phyloP scores from a whole-genome alignment of 2,329 filamentous ascomycete species.

The Phaeosphaeriaceae sp. region DNA sequence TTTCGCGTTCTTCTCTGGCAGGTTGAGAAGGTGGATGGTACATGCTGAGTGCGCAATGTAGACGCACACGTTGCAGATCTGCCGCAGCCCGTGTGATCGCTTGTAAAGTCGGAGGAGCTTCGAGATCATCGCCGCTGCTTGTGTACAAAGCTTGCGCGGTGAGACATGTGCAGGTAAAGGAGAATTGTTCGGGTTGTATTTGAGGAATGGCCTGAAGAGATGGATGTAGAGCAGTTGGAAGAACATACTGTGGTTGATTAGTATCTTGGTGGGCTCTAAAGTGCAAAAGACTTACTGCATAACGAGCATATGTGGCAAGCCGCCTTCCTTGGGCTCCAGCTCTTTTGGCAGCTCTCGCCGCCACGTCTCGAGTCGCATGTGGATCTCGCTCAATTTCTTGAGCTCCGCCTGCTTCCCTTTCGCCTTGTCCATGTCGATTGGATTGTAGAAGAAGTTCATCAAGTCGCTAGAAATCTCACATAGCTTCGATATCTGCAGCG shows the following conservation, averaged over 20 bases:
- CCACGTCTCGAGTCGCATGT: conserved; percentile 90
- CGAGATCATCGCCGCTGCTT: conserved; percentile 86
- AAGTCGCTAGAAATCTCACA: conserved; percentile 95
- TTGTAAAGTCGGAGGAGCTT: conserved; percentile 96
- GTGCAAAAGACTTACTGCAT: conserved; percentile 76
- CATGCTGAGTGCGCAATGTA: conserved; percentile 96
- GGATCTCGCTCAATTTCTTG: conserved; percentile 90
- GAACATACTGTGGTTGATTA: conserved; percentile 76
- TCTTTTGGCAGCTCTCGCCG: conserved; percentile 82
- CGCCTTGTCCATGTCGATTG: conserved; percentile 65
- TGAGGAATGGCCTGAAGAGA: conserved; percentile 92
- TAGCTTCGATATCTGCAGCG: conserved; percentile 77
- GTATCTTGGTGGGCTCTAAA: conserved; percentile 8
- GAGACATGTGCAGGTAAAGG: conserved; percentile 88
- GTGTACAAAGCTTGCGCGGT: conserved; percentile 87
- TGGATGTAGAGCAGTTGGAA: conserved; percentile 96
- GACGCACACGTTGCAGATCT: conserved; percentile 95
- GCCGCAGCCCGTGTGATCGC: conserved; percentile 84
- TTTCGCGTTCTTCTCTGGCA: conserved; percentile 89
- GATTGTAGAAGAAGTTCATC: conserved; percentile 89
- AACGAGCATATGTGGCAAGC: conserved; percentile 80
- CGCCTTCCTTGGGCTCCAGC: conserved; percentile 87
- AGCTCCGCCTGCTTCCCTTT: conserved; percentile 82
- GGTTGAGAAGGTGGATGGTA: conserved; percentile 90
- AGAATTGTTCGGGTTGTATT: conserved; percentile 81